These are phyloP conservation scores for Chytriomyces confervae DNA, from an alignment of 192 early-diverging fungal species.

Conservation along the genomic window DNA sequence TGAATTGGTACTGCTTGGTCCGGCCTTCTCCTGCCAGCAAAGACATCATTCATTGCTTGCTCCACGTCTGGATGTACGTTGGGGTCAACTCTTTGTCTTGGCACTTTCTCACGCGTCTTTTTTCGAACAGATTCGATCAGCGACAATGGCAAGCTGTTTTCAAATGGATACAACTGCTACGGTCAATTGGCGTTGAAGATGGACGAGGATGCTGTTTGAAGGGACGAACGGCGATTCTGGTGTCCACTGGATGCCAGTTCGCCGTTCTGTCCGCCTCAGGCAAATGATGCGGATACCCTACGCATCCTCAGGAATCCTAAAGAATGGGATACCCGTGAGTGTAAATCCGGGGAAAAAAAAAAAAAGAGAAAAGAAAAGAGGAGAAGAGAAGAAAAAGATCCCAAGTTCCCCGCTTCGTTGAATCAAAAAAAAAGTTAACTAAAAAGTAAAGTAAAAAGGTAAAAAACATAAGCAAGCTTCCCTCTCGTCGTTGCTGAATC, in stretches of 20 bases:
- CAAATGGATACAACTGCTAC: slow-evolving; percentile 33
- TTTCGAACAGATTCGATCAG: slow-evolving; percentile 15
- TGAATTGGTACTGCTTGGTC: too few species aligned
- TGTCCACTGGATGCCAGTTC: slow-evolving; percentile 26
- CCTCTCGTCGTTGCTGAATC: too few species aligned
- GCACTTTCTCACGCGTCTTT: background rate
- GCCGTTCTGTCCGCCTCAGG: background rate
- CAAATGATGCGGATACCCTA: too few species aligned
- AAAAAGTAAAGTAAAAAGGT: too few species aligned
- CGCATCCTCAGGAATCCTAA: too few species aligned
- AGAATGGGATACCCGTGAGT: too few species aligned
- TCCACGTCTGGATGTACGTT: slow-evolving; percentile 20
- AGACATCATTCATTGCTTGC: background rate
- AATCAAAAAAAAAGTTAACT: too few species aligned
- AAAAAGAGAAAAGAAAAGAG: too few species aligned
- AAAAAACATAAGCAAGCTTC: too few species aligned
- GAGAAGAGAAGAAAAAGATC: too few species aligned
- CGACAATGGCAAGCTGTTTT: background rate
- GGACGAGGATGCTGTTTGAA: slow-evolving; percentile 13
- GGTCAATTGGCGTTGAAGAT: slow-evolving; percentile 34
- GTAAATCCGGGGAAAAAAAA: too few species aligned
- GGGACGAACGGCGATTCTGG: slow-evolving; percentile 9
- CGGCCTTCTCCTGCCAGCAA: background rate
- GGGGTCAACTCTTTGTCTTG: background rate
- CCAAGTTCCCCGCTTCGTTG: background rate